Base-by-base conservation (phyloP, 2,329 filamentous ascomycete species). In the Camptophora hylomeconis region DNA sequence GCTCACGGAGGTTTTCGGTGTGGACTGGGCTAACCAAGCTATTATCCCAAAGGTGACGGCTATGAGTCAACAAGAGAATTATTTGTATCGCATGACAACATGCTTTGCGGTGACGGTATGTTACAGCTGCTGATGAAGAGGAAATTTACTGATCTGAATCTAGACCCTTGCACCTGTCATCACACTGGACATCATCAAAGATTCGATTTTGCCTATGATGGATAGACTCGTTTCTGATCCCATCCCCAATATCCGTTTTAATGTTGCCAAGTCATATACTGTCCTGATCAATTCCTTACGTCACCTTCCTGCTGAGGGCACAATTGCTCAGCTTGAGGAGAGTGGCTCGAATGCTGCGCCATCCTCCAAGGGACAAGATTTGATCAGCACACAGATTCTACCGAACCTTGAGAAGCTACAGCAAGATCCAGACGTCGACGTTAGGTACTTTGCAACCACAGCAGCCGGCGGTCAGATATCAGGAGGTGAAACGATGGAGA, bases 31-130 rank as follows among this genome's bases (percentile, higher is more conserved):
- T 23, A 92, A 79, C 55, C 81, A 86, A 53, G 84, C 86, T 25
- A 98, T 98, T 50, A 92, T 98, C 46, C 89, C 89, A 36, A 95
- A 95, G 65, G 89, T 98, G 41, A 89, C 93, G 70, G 81, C 80
- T 20, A 95, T 98, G 89, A 89, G 89, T 36, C 81, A 83, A 51
- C 89, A 98, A 55, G 83, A 87, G 37, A 98, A 98, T 63, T 98
- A 98, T 56, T 77, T 98, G 30, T 98, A 98, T 69, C 74, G 89
- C 54, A 98, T 98, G 89, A 98, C 89, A 7, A 98, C 89, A n/a
- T 95, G 87, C 63, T 98, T 98, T 56, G 89, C 89, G 38, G 92
- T 98, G 44, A 87, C 84, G 46, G 89, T 98, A 69, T 66, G 81
- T 70, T 17, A 3, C 26, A 11, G n/a, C 20, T 24, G 11, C 20